A percentile compares a stretch with the other conserved stretches of the same genome.
These are phyloP conservation scores for Phytophthora meadii DNA, from an alignment of 352 stramenopile genomes.

Conservation along the genomic window DNA sequence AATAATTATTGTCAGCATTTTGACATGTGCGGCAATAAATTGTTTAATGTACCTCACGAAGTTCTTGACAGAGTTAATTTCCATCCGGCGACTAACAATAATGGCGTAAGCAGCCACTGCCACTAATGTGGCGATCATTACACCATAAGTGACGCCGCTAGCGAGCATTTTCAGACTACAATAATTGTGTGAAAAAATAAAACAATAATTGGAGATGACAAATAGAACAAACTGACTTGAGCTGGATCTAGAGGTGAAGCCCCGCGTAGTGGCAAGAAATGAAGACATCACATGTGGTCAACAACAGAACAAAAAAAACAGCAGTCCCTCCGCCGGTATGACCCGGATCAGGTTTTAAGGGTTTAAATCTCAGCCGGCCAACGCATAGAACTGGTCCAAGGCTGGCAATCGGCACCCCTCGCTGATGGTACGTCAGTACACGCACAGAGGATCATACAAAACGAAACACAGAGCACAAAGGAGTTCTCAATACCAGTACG, in stretches of 20 bases:
- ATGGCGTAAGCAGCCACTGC: conserved; percentile 73
- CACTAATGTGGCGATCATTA: conserved; percentile 70
- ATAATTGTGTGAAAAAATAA: background rate
- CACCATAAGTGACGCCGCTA: conserved; percentile 52
- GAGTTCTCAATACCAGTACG: too few species aligned
- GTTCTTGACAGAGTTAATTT: conserved; percentile 61
- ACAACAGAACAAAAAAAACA: conserved; percentile 33
- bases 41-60: conserved; percentile 59
- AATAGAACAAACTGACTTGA: conserved; percentile 9
- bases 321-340: conserved; percentile 69
- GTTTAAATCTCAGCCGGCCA: conserved; percentile 64
- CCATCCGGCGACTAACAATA: conserved; percentile 56
- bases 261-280: background rate
- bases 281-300: conserved; percentile 28
- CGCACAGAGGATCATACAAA: conserved; percentile 6
- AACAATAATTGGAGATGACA: background rate
- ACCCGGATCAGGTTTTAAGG: conserved; percentile 74
- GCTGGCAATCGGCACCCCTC: conserved; percentile 61
- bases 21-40: background rate
- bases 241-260: background rate
- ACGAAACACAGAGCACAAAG: too few species aligned
- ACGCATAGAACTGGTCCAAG: conserved; percentile 58
- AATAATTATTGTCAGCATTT: background rate
- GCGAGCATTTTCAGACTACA: conserved; percentile 48
- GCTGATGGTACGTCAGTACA: conserved; percentile 56